Evolutionary conservation across 2,329 filamentous ascomycete species (phyloP), one percentile per base, ranked within the genome.

Genomic region (Trichoderma afroharzianum): DNA sequence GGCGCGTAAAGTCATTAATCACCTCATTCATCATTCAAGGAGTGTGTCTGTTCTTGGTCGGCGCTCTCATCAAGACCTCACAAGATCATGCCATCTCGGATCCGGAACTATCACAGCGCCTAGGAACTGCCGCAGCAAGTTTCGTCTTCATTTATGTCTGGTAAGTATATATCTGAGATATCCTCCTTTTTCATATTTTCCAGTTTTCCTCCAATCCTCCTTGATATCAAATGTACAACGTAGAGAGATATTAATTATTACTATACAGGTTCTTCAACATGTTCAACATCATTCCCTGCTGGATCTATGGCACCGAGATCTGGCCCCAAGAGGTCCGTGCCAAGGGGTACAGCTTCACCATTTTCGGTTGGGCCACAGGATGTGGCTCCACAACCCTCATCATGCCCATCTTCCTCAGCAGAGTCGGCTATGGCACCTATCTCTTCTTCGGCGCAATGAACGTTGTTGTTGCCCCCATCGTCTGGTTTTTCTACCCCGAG

Each of bases 281-380:
- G 78, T 79, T 79, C 70, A 80, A 79, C 73, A 80, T 79, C 63
- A 76, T 79, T 28, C 77, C 78, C 5, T 77, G 73, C 30, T 80
- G 79, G 78, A 77, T 79, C 57, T 80, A 80, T 68, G 79, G 76
- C 3, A 88, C 87, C 0, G 87, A 89, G 76, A 88, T 89, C 71
- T 89, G 87, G 79, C 84, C 87, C 1, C 85, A 83, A 18, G 85
- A 87, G 57, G 82, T 89, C 66, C 83, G 88, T 26, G 86, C 87
- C n/a, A 85, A 88, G 76, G 88, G 87, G 8, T 87, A 88, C 75
- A 86, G 86, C 8, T 88, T 89, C 73, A 85, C 85, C 21, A 88
- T 90, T 72, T 85, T 86, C 2, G 87, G 87, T 1, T 90, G 88
- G 87, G 87, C 88, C 21, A 83, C 88, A 71, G 88, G 87, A 47